phyloP scores from a whole-genome alignment of 2,329 filamentous ascomycete genomes.

The Elsinoe perseae region DNA sequence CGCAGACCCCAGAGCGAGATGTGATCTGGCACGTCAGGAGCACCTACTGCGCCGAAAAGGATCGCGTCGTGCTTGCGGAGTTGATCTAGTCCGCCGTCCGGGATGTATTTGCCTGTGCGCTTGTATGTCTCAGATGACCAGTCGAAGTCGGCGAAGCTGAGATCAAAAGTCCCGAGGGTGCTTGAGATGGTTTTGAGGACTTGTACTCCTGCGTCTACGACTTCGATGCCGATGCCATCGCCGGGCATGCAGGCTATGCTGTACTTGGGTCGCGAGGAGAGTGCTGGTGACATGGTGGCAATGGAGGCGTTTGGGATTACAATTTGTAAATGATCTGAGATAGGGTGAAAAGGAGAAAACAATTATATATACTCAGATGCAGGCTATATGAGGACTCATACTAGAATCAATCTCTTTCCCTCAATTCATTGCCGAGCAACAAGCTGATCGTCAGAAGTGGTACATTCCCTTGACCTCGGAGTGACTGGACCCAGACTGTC shows the following conservation, averaged over 20 bases:
- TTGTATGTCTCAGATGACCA: constrained; percentile 63
- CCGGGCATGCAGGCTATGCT: constrained; percentile 59
- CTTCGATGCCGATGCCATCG: constrained; percentile 63
- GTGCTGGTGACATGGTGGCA: constrained; percentile 12
- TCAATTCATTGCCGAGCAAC: too few species aligned
- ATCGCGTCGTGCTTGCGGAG: constrained; percentile 57
- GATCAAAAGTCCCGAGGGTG: constrained; percentile 46
- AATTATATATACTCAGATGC: too few species aligned
- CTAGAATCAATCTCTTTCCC: too few species aligned
- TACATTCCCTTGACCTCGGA: too few species aligned
- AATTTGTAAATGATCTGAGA: too few species aligned
- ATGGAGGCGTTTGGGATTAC: too few species aligned
- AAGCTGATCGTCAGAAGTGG: too few species aligned
- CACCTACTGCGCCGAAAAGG: constrained; percentile 61
- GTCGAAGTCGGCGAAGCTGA: constrained; percentile 56
- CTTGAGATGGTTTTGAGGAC: constrained; percentile 51
- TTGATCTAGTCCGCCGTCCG: constrained; percentile 50
- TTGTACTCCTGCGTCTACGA: constrained; percentile 55
- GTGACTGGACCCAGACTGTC: too few species aligned
- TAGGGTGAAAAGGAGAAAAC: too few species aligned
- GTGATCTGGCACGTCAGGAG: constrained; percentile 51
- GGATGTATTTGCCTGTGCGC: constrained; percentile 57
- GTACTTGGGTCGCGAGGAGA: constrained; percentile 25
- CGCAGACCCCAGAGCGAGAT: constrained; percentile 50
- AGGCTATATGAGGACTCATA: too few species aligned